Evolutionary conservation across 805 yeast species (phyloP).

Genomic region (Wickerhamomyces chaumierensis): DNA sequence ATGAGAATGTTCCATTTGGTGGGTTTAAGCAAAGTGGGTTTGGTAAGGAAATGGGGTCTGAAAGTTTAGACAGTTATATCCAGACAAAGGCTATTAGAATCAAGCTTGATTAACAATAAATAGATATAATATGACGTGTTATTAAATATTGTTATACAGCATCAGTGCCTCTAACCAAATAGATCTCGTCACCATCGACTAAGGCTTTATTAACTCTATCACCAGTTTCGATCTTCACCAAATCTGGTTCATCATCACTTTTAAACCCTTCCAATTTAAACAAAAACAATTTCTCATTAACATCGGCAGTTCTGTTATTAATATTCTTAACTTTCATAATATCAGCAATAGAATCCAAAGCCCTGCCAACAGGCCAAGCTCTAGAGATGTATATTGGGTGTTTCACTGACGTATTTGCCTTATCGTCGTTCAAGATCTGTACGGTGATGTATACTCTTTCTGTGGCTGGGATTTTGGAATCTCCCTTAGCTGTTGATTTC

Average conservation of each 20-base stretch:
- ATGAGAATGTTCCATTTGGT: conserved; percentile 69
- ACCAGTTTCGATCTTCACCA: conserved; percentile 10
- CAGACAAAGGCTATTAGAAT: conserved; percentile 69
- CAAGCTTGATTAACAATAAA: conserved; percentile 22
- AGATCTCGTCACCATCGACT: conserved; percentile 12
- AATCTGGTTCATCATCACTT: conserved; percentile 4
- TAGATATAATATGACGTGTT: too few relatives aligned
- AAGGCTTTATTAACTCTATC: conserved; percentile 7
- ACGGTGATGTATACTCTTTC: conserved; percentile 16
- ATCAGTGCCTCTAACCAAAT: conserved; percentile 15
- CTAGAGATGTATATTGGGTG: conserved; percentile 14
- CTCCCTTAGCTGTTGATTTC: conserved; percentile 17
- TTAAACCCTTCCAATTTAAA: conserved; percentile 5
- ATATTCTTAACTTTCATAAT: conserved; percentile 12
- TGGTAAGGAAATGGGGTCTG: conserved; percentile 81
- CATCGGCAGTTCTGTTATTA: conserved; percentile 16
- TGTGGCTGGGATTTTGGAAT: conserved; percentile 7
- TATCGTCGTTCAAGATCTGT: conserved; percentile 15
- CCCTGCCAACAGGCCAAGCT: conserved; percentile 19
- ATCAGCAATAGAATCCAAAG: conserved; percentile 14
- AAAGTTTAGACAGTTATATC: conserved; percentile 66
- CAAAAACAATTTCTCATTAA: conserved; percentile 9
- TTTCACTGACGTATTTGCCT: conserved; percentile 11
- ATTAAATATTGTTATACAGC: too few relatives aligned
- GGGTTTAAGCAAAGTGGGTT: conserved; percentile 74